phyloP scores from a whole-genome alignment of 1,139 yeast species.

The Debaryomycetaceae sp. region DNA sequence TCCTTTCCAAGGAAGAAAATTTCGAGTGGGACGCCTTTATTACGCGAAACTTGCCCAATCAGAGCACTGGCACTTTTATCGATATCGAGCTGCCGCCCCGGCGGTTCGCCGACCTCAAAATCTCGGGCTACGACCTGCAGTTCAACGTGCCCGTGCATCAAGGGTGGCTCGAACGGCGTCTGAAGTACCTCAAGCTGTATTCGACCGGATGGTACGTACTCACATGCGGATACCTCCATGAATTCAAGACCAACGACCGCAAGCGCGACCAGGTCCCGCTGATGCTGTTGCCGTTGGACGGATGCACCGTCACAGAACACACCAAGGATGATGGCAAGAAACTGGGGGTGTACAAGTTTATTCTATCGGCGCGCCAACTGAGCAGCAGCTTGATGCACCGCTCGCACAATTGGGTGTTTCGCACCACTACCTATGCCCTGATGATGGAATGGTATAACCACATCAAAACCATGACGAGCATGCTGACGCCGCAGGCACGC shows the following conservation, averaged over 20 bases:
- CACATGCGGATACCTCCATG: constrained; percentile 82
- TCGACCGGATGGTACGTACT: constrained; percentile 86
- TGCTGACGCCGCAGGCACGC: constrained; percentile 47
- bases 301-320: constrained; percentile 76
- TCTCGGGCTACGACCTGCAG: constrained; percentile 61
- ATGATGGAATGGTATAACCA: constrained; percentile 85
- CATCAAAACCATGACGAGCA: constrained; percentile 50
- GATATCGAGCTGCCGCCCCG: constrained; percentile 66
- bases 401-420: constrained; percentile 88
- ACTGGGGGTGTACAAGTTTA: constrained; percentile 64
- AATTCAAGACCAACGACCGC: constrained; percentile 76
- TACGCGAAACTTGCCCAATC: constrained; percentile 45
- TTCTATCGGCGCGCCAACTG: constrained; percentile 59
- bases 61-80: constrained; percentile 50
- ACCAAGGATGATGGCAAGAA: constrained; percentile 56
- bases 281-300: constrained; percentile 73
- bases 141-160: constrained; percentile 63
- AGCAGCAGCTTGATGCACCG: constrained; percentile 51
- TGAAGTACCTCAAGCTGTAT: constrained; percentile 83
- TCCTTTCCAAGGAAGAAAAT: constrained; percentile 64
- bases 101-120: constrained; percentile 48
- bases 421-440: constrained; percentile 66
- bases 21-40: constrained; percentile 88
- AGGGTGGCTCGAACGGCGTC: constrained; percentile 79
- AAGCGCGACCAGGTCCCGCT: constrained; percentile 79